These are phyloP conservation scores for Mycena rebaudengoi DNA, from an alignment of 768 basidiomycete species.

Conservation along the genomic window DNA sequence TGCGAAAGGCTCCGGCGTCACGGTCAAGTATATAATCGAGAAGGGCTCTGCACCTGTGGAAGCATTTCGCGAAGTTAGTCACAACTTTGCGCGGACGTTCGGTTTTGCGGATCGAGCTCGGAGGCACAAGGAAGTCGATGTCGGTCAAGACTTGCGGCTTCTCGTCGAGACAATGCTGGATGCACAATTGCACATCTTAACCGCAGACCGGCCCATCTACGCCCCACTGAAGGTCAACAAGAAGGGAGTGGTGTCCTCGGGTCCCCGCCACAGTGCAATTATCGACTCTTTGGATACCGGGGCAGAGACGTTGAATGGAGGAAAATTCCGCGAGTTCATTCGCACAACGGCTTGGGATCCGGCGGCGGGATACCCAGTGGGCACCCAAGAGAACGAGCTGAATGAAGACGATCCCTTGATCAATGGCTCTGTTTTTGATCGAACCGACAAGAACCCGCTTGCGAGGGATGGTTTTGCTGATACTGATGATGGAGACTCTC, in stretches of 20 bases:
- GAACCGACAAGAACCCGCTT: not conserved
- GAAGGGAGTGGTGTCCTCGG: not conserved
- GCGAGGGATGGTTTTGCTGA: not conserved
- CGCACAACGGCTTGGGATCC: slow-evolving; percentile 31
- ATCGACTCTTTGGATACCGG: slow-evolving; percentile 28
- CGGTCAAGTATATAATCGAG: not conserved
- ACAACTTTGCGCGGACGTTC: slow-evolving; percentile 4
- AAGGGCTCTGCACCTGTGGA: slow-evolving; percentile 10
- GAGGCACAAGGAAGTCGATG: slow-evolving; percentile 29
- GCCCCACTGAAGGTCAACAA: slow-evolving; percentile 12
- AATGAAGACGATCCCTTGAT: not conserved
- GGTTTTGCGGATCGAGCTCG: slow-evolving; percentile 27
- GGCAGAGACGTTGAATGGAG: slow-evolving; percentile 22
- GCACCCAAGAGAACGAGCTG: not conserved
- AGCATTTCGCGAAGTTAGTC: slow-evolving; percentile 7
- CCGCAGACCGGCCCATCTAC: slow-evolving; percentile 7
- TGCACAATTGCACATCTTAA: slow-evolving; percentile 12
- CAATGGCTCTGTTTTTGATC: slow-evolving; percentile 5
- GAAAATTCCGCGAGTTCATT: slow-evolving; percentile 33
- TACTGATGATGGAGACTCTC: slow-evolving; percentile 6
- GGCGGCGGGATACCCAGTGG: slow-evolving; percentile 11
- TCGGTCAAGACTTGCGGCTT: slow-evolving; percentile 26
- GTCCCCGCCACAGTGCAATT: slow-evolving; percentile 17
- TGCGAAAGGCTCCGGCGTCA: slow-evolving; percentile 28
- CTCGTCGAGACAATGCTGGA: slow-evolving; percentile 21